A percentile compares a stretch with the other conserved stretches of the same genome.
Conservation (phyloP, 345 rosid species). For the Salix viminalis region DNA sequence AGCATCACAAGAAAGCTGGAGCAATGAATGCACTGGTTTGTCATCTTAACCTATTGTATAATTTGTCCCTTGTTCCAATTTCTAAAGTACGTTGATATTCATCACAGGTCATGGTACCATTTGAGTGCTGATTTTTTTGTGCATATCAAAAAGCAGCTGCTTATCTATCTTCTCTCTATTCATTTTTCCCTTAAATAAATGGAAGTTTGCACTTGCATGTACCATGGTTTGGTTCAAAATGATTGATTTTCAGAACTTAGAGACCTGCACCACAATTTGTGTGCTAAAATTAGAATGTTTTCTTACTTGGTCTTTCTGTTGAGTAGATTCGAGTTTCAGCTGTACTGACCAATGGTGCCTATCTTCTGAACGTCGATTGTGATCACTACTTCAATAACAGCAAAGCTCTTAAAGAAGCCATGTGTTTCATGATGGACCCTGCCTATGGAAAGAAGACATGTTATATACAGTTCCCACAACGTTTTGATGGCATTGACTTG, state of each 20-base stretch:
- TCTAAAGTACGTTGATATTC: not conserved
- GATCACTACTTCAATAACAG: conserved; percentile 99
- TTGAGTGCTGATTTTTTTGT: not conserved
- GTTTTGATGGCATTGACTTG: conserved; percentile 98
- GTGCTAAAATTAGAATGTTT: not conserved
- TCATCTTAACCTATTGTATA: conserved; percentile 1
- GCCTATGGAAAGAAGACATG: conserved; percentile 81
- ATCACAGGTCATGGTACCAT: not conserved
- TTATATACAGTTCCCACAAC: conserved; percentile 98
- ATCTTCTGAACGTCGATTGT: conserved; percentile 95
- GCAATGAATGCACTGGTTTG: conserved; percentile 99
- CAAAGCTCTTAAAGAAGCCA: conserved; percentile 97
- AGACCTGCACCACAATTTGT: not conserved
- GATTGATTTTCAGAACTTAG: not conserved
- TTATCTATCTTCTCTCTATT: not conserved
- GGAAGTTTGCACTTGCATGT: not conserved
- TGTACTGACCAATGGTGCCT: conserved; percentile 97
- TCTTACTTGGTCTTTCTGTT: conserved; percentile 23
- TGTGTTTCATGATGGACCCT: conserved; percentile 99
- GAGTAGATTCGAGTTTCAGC: conserved; percentile 96
- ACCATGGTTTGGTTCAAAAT: not conserved
- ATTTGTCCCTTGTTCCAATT: not conserved
- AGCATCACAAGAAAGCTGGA: conserved; percentile 99
- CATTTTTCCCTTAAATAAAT: too few species aligned
- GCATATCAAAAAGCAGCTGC: not conserved